These are phyloP conservation scores for Ogataea nakhonphanomensis DNA, from an alignment of 805 yeast species.

Conservation along the genomic window DNA sequence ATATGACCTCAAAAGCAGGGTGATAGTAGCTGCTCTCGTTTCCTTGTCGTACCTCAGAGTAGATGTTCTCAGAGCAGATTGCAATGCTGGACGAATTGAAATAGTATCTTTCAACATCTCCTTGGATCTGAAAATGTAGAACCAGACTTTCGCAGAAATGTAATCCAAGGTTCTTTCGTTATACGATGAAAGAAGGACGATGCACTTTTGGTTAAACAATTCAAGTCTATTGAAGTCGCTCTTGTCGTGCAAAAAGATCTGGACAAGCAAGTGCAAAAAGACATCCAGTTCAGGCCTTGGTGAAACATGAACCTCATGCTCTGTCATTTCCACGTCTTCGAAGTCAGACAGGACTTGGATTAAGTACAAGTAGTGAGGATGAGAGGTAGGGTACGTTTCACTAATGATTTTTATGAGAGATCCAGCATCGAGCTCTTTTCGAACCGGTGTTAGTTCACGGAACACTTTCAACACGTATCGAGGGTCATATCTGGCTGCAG, in stretches of 20 bases:
- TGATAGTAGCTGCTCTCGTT: conserved; percentile 82
- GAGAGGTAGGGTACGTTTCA: conserved; percentile 50
- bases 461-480: conserved; percentile 82
- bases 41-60: conserved; percentile 90
- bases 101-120: conserved; percentile 57
- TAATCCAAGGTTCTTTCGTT: conserved; percentile 84
- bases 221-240: conserved; percentile 48
- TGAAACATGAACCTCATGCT: conserved; percentile 26
- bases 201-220: conserved; percentile 49
- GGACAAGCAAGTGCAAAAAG: conserved; percentile 74
- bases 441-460: conserved; percentile 73
- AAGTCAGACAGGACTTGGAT: conserved; percentile 31
- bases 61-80: conserved; percentile 78
- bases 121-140: conserved; percentile 74
- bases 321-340: conserved; percentile 35
- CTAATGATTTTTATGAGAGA: conserved; percentile 55
- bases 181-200: conserved; percentile 55
- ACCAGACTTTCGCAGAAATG: conserved; percentile 89
- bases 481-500: conserved; percentile 63
- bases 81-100: conserved; percentile 64
- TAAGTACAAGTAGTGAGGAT: conserved; percentile 42
- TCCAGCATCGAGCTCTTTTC: conserved; percentile 57
- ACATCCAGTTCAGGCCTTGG: conserved; percentile 77
- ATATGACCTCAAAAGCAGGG: conserved; percentile 81
- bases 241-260: conserved; percentile 68